phyloP scores from a whole-genome alignment of 2,329 filamentous ascomycete genomes.

The Fusarium sp. region DNA sequence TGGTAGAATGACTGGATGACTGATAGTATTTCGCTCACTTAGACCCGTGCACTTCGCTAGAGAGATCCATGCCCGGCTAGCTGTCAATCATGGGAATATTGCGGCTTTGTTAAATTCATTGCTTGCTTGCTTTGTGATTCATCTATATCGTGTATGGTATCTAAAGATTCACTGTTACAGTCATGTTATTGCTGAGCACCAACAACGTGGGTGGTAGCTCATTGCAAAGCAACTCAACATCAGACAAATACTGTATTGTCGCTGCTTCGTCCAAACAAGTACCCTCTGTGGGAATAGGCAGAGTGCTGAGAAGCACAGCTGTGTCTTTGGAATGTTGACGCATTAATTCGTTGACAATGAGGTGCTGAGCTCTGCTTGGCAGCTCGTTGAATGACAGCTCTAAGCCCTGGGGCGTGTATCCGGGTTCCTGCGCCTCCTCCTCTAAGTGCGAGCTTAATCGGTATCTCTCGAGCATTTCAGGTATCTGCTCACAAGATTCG shows the following conservation, averaged over 20 bases:
- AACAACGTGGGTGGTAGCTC: slow-evolving; percentile 80
- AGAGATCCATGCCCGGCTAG: slow-evolving; percentile 20
- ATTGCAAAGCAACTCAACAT: slow-evolving; percentile 81
- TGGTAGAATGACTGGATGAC: not conserved
- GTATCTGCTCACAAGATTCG: slow-evolving; percentile 57
- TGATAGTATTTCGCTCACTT: not conserved
- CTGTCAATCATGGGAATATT: slow-evolving; percentile 34
- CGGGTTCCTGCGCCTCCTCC: slow-evolving; percentile 50
- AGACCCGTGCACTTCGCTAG: not conserved
- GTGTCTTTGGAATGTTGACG: slow-evolving; percentile 73
- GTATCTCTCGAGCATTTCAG: slow-evolving; percentile 58
- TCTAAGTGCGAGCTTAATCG: slow-evolving; percentile 39
- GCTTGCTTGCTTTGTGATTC: slow-evolving; percentile 11
- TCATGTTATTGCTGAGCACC: slow-evolving; percentile 90
- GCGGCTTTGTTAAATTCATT: slow-evolving; percentile 22
- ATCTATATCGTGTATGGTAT: not conserved
- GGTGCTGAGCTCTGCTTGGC: slow-evolving; percentile 83
- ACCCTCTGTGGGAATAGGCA: slow-evolving; percentile 83
- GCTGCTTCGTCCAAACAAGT: slow-evolving; percentile 76
- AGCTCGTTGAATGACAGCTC: slow-evolving; percentile 88
- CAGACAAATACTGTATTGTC: slow-evolving; percentile 78
- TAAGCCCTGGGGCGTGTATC: slow-evolving; percentile 69
- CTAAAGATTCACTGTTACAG: slow-evolving; percentile 80
- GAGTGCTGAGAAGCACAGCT: slow-evolving; percentile 83
- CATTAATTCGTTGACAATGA: slow-evolving; percentile 89